These are phyloP conservation scores for Chrysopogon serrulatus DNA, from an alignment of 176 grass and related monocot genomes.

Conservation along the genomic window DNA sequence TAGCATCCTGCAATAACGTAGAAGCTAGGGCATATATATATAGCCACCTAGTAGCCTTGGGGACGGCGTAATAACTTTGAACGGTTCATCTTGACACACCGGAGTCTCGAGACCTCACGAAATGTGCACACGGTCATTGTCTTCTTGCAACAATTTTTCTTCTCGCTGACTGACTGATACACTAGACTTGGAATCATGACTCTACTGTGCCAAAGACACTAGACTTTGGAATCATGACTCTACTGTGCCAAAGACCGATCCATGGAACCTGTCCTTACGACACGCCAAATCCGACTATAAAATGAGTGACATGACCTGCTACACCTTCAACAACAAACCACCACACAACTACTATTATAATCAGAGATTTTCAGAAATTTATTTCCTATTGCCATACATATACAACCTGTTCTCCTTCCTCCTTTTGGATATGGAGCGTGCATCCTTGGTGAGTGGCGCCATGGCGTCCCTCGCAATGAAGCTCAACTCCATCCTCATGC, in stretches of 20 bases:
- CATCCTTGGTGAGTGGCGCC: neutral
- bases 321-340: neutral
- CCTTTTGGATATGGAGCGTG: neutral
- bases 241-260: neutral
- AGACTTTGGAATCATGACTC: neutral
- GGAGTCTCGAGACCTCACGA: too few species aligned
- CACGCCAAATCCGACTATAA: neutral
- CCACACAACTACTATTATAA: neutral
- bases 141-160: neutral
- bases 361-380: neutral
- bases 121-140: neutral
- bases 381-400: neutral
- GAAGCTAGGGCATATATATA: too few species aligned
- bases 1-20: too few species aligned
- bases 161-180: neutral
- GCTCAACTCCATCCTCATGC: neutral
- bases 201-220: neutral
- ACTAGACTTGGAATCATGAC: neutral
- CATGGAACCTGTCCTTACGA: neutral
- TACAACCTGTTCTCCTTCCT: neutral
- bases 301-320: neutral
- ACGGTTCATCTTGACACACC: too few species aligned
- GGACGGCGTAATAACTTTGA: neutral
- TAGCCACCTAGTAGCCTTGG: too few species aligned
- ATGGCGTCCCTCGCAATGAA: constrained; percentile 11